Evolutionary conservation across 2,329 filamentous ascomycete species (phyloP), one percentile per base, ranked within the genome.

Genomic region (Apiospora marii): DNA sequence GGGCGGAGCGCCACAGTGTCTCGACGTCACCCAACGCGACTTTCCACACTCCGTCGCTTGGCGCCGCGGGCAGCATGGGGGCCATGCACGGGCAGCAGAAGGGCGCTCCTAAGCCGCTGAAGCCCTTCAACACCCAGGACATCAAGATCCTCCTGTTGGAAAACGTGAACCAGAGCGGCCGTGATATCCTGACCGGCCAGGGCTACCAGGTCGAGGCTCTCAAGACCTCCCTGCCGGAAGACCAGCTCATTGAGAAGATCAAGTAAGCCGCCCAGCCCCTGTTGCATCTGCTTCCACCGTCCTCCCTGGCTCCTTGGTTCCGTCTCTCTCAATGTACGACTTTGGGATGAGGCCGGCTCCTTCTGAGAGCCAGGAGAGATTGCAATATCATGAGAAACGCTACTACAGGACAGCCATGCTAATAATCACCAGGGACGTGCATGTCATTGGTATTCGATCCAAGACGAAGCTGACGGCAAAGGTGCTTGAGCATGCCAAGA

Each of bases 381-480:
- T 30, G 27, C 27, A 30, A 41, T 41, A 41, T 7, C 37, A 41
- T 10, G 37, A 41, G 37, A 8, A 41, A 10, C 37, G 37, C 7
- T 10, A 8, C 22, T 70, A 13, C 10, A 4, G 49, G n/a, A 14
- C 24, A 24, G 37, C 8, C 12, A 46, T 30, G n/a, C 67, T 44
- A 10, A 68, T 6, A n/a, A 37, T 5, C 0, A 30, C 72, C 72
- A 97, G 94, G 74, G 93, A 98, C 81, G 94, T 98, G 41, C 96
- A 99, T 81, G 96, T 98, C 79, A 96, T 99, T 81, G 96, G 96
- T 76, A 98, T 99, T 79, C 94, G 96, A 76, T 98, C 96, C 73
- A 99, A 99, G 87, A 99, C 96, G 46, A 98, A 96, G 86, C 90
- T 99, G 81, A 96, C 92, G 12, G 92, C 93, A 75, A 92, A 92